Percentiles rank a stretch among this genome's conserved stretches.
Conservation (phyloP, 2,329 filamentous ascomycete species). For the Zymoseptoria crescenta region DNA sequence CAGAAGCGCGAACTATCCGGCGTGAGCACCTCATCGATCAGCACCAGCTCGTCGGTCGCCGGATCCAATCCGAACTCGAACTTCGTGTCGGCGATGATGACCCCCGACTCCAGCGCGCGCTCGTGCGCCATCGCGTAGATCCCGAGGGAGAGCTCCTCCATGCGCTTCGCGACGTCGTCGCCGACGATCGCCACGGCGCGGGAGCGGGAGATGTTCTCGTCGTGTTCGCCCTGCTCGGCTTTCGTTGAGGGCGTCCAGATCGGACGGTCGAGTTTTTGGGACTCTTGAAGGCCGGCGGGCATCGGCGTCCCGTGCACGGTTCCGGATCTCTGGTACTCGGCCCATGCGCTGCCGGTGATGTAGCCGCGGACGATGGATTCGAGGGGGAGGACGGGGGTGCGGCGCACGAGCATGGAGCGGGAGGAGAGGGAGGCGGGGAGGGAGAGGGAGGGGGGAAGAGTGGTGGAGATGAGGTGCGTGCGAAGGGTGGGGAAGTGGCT, state of each 20-base stretch:
- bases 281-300: constrained; percentile 61
- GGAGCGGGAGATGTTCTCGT: constrained; percentile 77
- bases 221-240: constrained; percentile 67
- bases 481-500: constrained; percentile 49
- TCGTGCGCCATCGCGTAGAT: constrained; percentile 57
- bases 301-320: constrained; percentile 73
- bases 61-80: constrained; percentile 64
- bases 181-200: constrained; percentile 57
- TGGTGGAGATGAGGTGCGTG: constrained; percentile 56
- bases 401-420: constrained; percentile 70
- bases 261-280: constrained; percentile 58
- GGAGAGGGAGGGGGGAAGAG: constrained; percentile 46
- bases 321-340: constrained; percentile 63
- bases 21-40: constrained; percentile 80
- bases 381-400: constrained; percentile 66
- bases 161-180: constrained; percentile 52
- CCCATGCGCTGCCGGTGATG: constrained; percentile 78
- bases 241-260: constrained; percentile 81
- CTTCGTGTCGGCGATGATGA: constrained; percentile 72
- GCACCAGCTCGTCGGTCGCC: constrained; percentile 57
- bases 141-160: constrained; percentile 57
- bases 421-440: constrained; percentile 38
- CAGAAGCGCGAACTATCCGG: constrained; percentile 75
- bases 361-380: constrained; percentile 86
- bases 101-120: constrained; percentile 58